phyloP scores from a whole-genome alignment of 768 basidiomycete species.

The Hericium coralloides region DNA sequence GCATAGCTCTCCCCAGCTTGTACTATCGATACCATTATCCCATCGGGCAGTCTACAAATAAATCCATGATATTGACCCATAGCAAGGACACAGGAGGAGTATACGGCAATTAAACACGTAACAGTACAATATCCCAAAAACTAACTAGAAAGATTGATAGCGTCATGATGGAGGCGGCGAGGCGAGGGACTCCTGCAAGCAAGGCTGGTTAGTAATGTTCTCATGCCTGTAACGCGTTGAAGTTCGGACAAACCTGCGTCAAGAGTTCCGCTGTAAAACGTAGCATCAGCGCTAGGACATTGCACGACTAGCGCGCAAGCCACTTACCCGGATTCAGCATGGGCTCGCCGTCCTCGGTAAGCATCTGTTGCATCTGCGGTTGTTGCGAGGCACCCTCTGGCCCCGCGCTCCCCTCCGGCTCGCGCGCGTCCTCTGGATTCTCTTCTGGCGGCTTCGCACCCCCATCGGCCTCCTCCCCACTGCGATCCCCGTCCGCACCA shows the following conservation, averaged over 20 bases:
- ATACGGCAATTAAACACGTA: background rate
- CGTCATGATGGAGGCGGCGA: conserved; percentile 53
- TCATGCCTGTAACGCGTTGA: background rate
- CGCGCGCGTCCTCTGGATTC: background rate
- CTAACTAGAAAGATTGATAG: background rate
- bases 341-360: conserved; percentile 56
- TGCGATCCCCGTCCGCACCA: background rate
- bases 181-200: conserved; percentile 48
- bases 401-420: background rate
- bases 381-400: background rate
- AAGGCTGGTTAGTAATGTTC: conserved; percentile 8
- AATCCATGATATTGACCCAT: conserved; percentile 4
- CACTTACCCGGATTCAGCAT: conserved; percentile 60
- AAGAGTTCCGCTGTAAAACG: conserved; percentile 42
- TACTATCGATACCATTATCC: conserved; percentile 11
- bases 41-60: background rate
- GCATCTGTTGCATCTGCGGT: conserved; percentile 20
- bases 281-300: conserved; percentile 1
- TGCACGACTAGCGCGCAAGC: background rate
- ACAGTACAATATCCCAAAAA: background rate
- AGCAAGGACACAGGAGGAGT: background rate
- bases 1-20: conserved; percentile 28
- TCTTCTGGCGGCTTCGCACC: background rate
- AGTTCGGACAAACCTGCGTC: conserved; percentile 40
- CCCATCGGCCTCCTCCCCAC: background rate